Conservation (phyloP, 176 grass and related monocot genomes). For the Calamus simplicifolius region DNA sequence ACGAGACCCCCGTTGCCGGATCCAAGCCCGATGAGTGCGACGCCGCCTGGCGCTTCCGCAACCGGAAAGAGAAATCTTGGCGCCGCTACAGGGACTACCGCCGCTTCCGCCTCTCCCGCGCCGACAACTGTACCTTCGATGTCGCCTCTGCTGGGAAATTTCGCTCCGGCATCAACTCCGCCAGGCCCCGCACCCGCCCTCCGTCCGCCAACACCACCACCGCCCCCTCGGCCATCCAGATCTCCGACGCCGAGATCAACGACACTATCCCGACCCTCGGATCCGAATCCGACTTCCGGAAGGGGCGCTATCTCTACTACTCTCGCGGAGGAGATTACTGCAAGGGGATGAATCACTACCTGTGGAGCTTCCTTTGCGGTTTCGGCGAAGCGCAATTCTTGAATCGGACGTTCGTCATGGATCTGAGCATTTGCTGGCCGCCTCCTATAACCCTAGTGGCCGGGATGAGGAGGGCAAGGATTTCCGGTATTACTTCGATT, state of each 20-base stretch:
- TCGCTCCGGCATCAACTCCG: constrained; percentile 70
- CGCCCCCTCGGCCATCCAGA: constrained; percentile 3
- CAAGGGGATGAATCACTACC: constrained; percentile 96
- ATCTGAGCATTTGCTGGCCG: constrained; percentile 75
- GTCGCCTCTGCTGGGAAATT: constrained; percentile 60
- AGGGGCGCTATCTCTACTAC: constrained; percentile 75
- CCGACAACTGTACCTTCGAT: constrained; percentile 50
- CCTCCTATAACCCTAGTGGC: constrained; percentile 54
- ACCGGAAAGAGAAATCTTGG: constrained; percentile 81
- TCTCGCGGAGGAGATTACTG: constrained; percentile 80
- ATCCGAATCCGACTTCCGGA: constrained; percentile 78
- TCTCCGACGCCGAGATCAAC: constrained; percentile 61
- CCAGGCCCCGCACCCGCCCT: constrained; percentile 8
- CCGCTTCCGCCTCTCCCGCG: constrained; percentile 44
- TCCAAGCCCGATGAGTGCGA: constrained; percentile 49
- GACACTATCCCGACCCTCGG: constrained; percentile 64
- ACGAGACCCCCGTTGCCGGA: constrained; percentile 50
- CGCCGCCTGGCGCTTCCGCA: constrained; percentile 83
- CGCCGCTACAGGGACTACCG: constrained; percentile 84
- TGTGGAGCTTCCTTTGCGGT: constrained; percentile 87
- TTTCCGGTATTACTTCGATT: constrained; percentile 93
- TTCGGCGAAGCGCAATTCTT: constrained; percentile 89
- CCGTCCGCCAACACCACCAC: not conserved
- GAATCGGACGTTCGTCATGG: constrained; percentile 87
- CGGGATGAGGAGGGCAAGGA: constrained; percentile 79